A percentile compares a stretch with the other conserved stretches of the same genome.
These are phyloP conservation scores for Zymoseptoria tritici DNA, from an alignment of 2,329 filamentous ascomycete species.

Conservation along the genomic window DNA sequence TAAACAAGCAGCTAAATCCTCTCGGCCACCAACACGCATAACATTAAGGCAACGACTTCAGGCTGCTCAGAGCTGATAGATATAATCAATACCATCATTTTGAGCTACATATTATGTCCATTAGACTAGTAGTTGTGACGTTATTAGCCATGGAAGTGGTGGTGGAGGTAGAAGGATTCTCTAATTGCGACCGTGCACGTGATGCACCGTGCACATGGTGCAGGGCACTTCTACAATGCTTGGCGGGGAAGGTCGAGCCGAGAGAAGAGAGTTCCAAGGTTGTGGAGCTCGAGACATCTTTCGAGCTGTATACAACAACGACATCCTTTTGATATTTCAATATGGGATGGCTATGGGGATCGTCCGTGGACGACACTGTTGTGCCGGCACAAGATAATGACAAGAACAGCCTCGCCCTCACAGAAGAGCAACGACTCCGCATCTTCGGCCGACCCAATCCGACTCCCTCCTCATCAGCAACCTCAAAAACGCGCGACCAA, in stretches of 20 bases:
- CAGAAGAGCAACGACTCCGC: constrained; percentile 24
- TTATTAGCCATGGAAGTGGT: too few species aligned
- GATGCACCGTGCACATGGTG: too few species aligned
- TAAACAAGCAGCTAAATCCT: too few species aligned
- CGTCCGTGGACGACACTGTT: not conserved
- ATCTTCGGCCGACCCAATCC: constrained; percentile 23
- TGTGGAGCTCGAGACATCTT: not conserved
- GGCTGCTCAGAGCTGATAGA: too few species aligned
- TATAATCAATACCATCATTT: too few species aligned
- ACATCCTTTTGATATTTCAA: not conserved
- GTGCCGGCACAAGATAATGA: not conserved
- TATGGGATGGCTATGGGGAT: constrained; percentile 24
- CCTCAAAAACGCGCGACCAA: constrained; percentile 35
- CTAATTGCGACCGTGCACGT: too few species aligned
- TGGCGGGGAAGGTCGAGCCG: not conserved
- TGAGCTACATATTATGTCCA: too few species aligned
- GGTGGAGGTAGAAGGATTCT: too few species aligned
- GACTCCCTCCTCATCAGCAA: constrained; percentile 8
- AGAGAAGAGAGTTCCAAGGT: not conserved
- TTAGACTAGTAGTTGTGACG: too few species aligned
- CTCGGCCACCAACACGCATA: too few species aligned
- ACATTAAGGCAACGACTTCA: too few species aligned
- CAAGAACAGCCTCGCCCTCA: constrained; percentile 14
- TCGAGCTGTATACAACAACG: not conserved
- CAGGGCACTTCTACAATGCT: not conserved